Percentiles rank a stretch among this genome's conserved stretches.
phyloP scores from a whole-genome alignment of 768 basidiomycete genomes.

The Tricholoma bakamatsutake region DNA sequence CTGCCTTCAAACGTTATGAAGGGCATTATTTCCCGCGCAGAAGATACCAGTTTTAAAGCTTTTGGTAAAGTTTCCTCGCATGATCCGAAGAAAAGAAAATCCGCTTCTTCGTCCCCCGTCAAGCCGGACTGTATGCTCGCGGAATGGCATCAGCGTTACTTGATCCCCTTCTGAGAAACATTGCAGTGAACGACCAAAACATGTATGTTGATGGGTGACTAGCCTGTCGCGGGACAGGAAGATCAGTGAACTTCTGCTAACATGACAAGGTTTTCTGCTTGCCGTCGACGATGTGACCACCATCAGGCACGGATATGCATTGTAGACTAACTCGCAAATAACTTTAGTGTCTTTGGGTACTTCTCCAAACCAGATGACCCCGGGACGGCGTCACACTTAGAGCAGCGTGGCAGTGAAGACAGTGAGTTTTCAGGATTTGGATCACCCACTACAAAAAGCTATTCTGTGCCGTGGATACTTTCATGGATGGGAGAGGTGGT shows the following conservation, averaged over 20 bases:
- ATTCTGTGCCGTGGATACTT: constrained; percentile 39
- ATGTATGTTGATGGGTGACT: too few relatives aligned
- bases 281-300: constrained; percentile 52
- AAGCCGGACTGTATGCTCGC: constrained; percentile 7
- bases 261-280: constrained; percentile 10
- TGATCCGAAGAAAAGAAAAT: constrained; percentile 46
- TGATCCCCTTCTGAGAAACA: too few relatives aligned
- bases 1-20: background rate
- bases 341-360: constrained; percentile 28
- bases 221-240: constrained; percentile 26
- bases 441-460: constrained; percentile 25
- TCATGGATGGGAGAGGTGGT: constrained; percentile 42
- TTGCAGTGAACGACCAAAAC: too few relatives aligned
- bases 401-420: constrained; percentile 38
- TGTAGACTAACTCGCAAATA: constrained; percentile 34
- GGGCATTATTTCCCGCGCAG: too few relatives aligned
- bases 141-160: too few relatives aligned
- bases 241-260: background rate
- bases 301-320: constrained; percentile 48
- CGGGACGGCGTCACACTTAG: constrained; percentile 40
- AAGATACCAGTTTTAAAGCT: constrained; percentile 24
- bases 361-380: constrained; percentile 59
- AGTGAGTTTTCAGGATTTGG: constrained; percentile 33
- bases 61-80: constrained; percentile 36
- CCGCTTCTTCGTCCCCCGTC: constrained; percentile 34